Evolutionary conservation across 345 rosid genomes (phyloP), one percentile per base, ranked within the genome.

Genomic region (Isatis tinctoria): DNA sequence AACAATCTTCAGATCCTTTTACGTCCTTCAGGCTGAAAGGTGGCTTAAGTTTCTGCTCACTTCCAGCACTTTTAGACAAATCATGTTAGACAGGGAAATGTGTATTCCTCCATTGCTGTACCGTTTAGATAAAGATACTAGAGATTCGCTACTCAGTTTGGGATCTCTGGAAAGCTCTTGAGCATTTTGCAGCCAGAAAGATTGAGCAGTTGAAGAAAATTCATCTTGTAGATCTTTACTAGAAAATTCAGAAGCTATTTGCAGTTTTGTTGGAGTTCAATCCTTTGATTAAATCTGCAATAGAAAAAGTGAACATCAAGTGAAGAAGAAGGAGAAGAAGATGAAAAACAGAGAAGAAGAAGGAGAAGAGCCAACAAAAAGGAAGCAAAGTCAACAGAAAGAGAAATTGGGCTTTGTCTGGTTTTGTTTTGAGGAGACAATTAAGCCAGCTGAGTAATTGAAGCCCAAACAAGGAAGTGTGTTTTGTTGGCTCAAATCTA

Each of bases 21-120:
- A 72, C 13, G 39, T 61, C 32, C 33, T 51, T 62, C 53, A 63
- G 7, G 32, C 70, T 73, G 11, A 13, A 22, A 40, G 64, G 70
- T 6, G 9, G 47, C 9, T 63, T 73, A 30, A 73, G 35, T 20
- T 30, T 14, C 13, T 63, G 45, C 76, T 63, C 56, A 63, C 63
- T 73, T 28, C 28, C 41, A 72, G 40, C 35, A 12, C 76, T 72
- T 72, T 62, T 2, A 72, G 36, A 72, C 54, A 22, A 71, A 16
- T 11, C 51, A 60, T 22, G 14, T 49, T 63, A 10, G 70, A 63
- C 6, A 63, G 11, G 40, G 61, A 51, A 47, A 16, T 26, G 32
- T 72, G 69, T 49, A 28, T 40, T 39, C 62, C 26, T 61, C 51
- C 0, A 72, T 61, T 24, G 41, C 40, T 71, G 60, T 61, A 12